Evolutionary conservation across 257 asterid genomes (phyloP).

Genomic region (Scutellaria galericulata): DNA sequence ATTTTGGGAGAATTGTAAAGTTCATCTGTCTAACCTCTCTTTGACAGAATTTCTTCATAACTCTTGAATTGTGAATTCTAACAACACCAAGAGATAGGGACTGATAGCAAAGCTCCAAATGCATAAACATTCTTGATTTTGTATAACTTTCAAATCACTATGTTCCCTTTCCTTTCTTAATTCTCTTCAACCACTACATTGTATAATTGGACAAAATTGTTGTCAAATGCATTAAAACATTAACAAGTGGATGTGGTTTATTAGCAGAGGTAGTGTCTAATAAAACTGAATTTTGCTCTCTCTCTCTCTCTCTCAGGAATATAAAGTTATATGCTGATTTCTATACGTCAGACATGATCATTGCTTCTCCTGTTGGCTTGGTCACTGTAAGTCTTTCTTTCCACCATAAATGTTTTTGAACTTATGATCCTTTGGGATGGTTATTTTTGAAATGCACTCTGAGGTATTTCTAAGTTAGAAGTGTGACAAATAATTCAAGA

Average conservation of each 20-base stretch:
- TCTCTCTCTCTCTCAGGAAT: conserved; percentile 47
- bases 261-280: conserved; percentile 9
- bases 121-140: background rate
- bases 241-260: conserved; percentile 21
- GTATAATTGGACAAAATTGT: too few relatives aligned
- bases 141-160: background rate
- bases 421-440: conserved; percentile 23
- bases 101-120: background rate
- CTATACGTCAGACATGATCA: conserved; percentile 86
- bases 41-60: background rate
- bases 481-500: background rate
- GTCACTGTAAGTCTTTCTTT: conserved; percentile 65
- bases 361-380: conserved; percentile 95
- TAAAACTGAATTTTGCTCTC: conserved; percentile 1
- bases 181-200: too few relatives aligned
- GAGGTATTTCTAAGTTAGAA: conserved; percentile 21
- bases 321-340: conserved; percentile 77
- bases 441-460: conserved; percentile 20
- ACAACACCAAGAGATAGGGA: background rate
- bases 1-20: too few relatives aligned
- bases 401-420: conserved; percentile 15
- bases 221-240: background rate
- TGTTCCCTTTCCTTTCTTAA: too few relatives aligned
- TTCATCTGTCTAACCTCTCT: too few relatives aligned
- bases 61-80: background rate